Conservation (phyloP, 305 asterid species). For the Solanum hybrid region DNA sequence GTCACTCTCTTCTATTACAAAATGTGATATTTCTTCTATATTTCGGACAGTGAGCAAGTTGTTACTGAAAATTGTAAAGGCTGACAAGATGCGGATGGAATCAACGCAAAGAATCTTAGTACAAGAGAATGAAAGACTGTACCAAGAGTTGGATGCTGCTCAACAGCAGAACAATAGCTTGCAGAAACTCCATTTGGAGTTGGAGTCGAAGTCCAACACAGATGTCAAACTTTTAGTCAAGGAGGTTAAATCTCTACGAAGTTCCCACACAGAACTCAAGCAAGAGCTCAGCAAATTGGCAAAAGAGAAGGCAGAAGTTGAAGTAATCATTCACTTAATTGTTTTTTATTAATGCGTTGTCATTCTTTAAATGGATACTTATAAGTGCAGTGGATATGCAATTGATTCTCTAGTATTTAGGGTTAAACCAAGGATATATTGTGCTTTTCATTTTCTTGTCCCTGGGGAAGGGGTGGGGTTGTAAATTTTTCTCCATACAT, state of each 20-base stretch:
- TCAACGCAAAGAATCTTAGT: constrained; percentile 19
- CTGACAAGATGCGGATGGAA: constrained; percentile 29
- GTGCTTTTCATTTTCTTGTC: neutral
- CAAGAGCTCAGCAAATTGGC: constrained; percentile 43
- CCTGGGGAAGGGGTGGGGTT: neutral
- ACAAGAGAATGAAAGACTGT: constrained; percentile 41
- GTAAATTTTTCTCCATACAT: neutral
- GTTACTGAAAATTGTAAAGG: constrained; percentile 22
- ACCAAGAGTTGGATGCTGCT: constrained; percentile 35
- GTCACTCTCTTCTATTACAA: constrained; percentile 9
- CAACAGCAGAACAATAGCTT: constrained; percentile 37
- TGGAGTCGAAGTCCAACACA: constrained; percentile 39
- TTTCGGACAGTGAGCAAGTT: neutral
- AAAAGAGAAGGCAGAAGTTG: constrained; percentile 34
- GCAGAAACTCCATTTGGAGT: constrained; percentile 38
- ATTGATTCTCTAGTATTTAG: neutral
- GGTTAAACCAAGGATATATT: neutral
- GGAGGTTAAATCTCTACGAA: constrained; percentile 60
- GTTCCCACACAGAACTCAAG: constrained; percentile 41
- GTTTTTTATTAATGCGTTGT: neutral
- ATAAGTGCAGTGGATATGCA: neutral
- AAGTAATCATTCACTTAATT: constrained; percentile 24
- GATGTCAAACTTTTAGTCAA: constrained; percentile 43
- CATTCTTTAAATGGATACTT: neutral
- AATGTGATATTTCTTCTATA: neutral